These are phyloP conservation scores for Lecanicillium sp. DNA, from an alignment of 2,329 filamentous ascomycete species.

Conservation along the genomic window DNA sequence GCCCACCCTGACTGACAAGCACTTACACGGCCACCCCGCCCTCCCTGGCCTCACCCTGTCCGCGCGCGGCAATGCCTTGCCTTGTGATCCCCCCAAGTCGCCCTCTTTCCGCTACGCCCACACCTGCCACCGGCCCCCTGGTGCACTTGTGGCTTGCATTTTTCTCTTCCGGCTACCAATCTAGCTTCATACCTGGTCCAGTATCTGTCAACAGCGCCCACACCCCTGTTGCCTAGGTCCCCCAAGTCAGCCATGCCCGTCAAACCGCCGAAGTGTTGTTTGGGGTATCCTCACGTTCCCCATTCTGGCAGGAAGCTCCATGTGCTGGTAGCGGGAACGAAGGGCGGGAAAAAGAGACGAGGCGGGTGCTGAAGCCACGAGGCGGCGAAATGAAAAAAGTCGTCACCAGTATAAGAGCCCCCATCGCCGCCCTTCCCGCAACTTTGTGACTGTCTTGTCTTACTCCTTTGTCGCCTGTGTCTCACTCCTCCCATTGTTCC, in stretches of 20 bases:
- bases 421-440: not conserved
- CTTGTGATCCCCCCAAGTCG: not conserved
- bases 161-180: not conserved
- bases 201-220: constrained; percentile 8
- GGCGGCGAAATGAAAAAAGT: not conserved
- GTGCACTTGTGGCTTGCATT: not conserved
- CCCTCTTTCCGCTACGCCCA: not conserved
- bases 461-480: constrained; percentile 8
- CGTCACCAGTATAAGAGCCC: constrained; percentile 6
- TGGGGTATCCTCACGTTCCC: constrained; percentile 3
- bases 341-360: not conserved
- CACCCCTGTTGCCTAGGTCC: constrained; percentile 4
- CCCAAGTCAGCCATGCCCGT: constrained; percentile 13
- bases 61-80: not conserved
- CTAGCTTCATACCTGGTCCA: constrained; percentile 5
- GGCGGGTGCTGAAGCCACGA: too few species aligned
- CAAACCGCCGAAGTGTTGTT: constrained; percentile 13
- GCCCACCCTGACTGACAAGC: too few species aligned
- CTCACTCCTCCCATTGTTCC: constrained; percentile 7
- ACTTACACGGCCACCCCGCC: not conserved
- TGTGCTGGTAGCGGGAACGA: not conserved
- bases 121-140: not conserved
- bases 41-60: not conserved
- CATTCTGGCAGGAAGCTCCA: not conserved
- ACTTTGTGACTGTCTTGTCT: not conserved